Evolutionary conservation across 768 basidiomycete genomes (phyloP).

Genomic region (Tricholoma matsutake): DNA sequence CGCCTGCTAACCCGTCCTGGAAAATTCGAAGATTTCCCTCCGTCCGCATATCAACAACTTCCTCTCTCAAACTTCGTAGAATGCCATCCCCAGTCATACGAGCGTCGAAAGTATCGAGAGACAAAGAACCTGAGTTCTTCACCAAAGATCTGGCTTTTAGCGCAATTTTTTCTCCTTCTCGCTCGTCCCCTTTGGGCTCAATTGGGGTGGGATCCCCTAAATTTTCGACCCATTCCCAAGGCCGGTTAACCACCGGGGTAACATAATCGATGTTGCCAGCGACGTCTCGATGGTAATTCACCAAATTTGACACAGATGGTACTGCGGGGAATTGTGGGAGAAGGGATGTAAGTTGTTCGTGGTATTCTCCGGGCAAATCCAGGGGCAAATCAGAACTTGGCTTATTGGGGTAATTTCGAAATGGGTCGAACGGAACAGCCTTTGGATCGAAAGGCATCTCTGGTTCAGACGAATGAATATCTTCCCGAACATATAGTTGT

Average conservation of each 20-base stretch:
- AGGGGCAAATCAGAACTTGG: conserved; percentile 48
- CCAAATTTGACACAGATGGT: conserved; percentile 52
- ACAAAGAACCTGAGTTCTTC: conserved; percentile 67
- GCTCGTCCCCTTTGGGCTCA: conserved; percentile 40
- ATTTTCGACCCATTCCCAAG: conserved; percentile 88
- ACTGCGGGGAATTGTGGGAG: conserved; percentile 54
- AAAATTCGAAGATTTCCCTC: conserved; percentile 54
- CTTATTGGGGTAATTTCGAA: conserved; percentile 58
- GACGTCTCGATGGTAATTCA: conserved; percentile 53
- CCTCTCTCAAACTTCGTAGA: conserved; percentile 24
- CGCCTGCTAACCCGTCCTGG: conserved; percentile 60
- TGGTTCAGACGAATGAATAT: conserved; percentile 22
- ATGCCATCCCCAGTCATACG: conserved; percentile 62
- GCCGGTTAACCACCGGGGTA: conserved; percentile 61
- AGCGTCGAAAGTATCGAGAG: conserved; percentile 69
- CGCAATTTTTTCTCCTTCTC: conserved; percentile 38
- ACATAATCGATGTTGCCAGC: conserved; percentile 48
- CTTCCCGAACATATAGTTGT: not conserved
- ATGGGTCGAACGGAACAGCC: conserved; percentile 54
- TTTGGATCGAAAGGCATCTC: conserved; percentile 64
- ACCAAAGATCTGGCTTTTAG: conserved; percentile 35
- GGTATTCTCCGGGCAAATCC: conserved; percentile 56
- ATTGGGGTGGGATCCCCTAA: conserved; percentile 53
- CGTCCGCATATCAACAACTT: conserved; percentile 29
- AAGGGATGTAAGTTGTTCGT: conserved; percentile 53